Percentiles rank a stretch among this genome's conserved stretches.
phyloP scores from a whole-genome alignment of 495 filamentous ascomycete genomes.

The Haplographium delicatum region DNA sequence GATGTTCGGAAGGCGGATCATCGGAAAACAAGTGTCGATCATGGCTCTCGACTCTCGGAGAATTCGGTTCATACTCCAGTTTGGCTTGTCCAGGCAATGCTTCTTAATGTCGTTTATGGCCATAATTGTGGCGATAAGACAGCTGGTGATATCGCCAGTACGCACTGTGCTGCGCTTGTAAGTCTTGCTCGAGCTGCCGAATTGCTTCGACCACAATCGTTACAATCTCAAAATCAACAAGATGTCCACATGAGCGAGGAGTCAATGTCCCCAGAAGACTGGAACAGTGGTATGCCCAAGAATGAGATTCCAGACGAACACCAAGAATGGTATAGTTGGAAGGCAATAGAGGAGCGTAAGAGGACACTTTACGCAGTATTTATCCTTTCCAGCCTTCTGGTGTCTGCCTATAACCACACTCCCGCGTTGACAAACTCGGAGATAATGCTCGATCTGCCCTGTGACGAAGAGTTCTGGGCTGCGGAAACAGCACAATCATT shows the following conservation, averaged over 20 bases:
- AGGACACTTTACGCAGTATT: conserved; percentile 91
- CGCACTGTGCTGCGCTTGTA: conserved; percentile 84
- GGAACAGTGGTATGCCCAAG: conserved; percentile 9
- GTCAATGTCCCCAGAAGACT: conserved; percentile 35
- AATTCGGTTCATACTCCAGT: conserved; percentile 76
- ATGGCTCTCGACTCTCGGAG: conserved; percentile 47
- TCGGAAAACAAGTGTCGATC: conserved; percentile 48
- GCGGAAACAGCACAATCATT: conserved; percentile 77
- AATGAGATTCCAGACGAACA: conserved; percentile 59
- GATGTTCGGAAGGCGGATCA: conserved; percentile 77
- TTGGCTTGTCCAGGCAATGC: conserved; percentile 98
- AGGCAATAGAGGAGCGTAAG: conserved; percentile 83
- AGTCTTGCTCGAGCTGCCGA: conserved; percentile 85
- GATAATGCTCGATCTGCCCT: conserved; percentile 84
- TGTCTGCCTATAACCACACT: conserved; percentile 87
- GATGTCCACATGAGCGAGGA: conserved; percentile 38
- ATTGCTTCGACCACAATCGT: conserved; percentile 48
- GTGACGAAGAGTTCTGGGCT: conserved; percentile 88
- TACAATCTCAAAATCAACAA: conserved; percentile 26
- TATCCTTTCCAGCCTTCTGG: conserved; percentile 81
- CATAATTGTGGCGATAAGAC: conserved; percentile 92
- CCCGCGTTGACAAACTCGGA: conserved; percentile 93
- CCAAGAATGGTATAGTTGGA: conserved; percentile 86
- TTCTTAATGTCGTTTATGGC: conserved; percentile 93
- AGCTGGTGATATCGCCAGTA: conserved; percentile 85